Percentiles rank a stretch among this genome's conserved stretches.
These are phyloP conservation scores for Globisporangium uncinulatum DNA, from an alignment of 352 stramenopile species.

Conservation along the genomic window DNA sequence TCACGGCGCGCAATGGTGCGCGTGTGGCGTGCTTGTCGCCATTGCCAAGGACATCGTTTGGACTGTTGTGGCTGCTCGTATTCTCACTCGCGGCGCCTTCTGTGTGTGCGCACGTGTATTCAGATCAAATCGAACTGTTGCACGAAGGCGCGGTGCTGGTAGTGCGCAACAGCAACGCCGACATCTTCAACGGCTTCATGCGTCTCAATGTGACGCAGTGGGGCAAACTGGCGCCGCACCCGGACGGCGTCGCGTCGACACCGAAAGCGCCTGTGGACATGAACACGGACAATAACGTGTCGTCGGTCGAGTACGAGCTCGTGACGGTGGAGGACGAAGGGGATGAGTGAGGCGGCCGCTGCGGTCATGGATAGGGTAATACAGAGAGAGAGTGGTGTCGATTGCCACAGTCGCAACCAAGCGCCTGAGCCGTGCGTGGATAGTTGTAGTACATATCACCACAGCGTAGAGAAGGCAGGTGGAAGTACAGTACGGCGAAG, in stretches of 20 bases:
- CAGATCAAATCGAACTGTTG: slow-evolving; percentile 77
- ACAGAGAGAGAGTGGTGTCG: slow-evolving; percentile 2
- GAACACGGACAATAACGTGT: slow-evolving; percentile 72
- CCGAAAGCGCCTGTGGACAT: slow-evolving; percentile 36
- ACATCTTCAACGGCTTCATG: slow-evolving; percentile 86
- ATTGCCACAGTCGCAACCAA: not conserved
- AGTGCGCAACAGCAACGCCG: slow-evolving; percentile 75
- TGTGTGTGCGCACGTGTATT: not conserved
- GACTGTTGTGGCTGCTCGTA: not conserved
- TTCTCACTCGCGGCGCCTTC: not conserved
- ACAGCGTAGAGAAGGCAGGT: no score
- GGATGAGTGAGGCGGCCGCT: slow-evolving; percentile 23
- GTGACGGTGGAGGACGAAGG: slow-evolving; percentile 59
- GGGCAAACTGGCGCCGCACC: slow-evolving; percentile 70
- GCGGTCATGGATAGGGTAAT: slow-evolving; percentile 4
- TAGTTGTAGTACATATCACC: no score
- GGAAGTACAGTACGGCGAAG: no score
- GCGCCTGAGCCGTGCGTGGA: no score
- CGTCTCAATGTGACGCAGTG: slow-evolving; percentile 81
- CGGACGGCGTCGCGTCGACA: slow-evolving; percentile 70
- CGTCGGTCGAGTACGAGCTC: slow-evolving; percentile 78
- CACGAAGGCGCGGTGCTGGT: slow-evolving; percentile 52
- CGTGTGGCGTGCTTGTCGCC: not conserved
- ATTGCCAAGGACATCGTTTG: not conserved
- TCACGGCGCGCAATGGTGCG: slow-evolving; percentile 75